A percentile compares a stretch with the other conserved stretches of the same genome.
Conservation (phyloP, 2,329 filamentous ascomycete genomes). For the Metarhizium humberi region DNA sequence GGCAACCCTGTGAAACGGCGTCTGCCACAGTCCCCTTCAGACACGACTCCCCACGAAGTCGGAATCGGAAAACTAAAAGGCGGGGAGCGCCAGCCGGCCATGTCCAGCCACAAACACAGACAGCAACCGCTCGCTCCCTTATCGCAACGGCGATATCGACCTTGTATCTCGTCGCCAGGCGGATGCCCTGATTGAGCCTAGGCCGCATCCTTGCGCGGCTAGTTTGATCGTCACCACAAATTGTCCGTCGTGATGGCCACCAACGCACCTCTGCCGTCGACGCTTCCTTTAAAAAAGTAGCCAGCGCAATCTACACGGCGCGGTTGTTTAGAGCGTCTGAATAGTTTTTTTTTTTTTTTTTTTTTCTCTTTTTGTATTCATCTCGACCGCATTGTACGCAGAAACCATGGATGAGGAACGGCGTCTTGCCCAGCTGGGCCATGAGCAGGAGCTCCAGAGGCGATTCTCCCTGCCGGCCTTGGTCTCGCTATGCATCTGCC, state of each 20-base stretch:
- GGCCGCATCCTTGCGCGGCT: too few relatives aligned
- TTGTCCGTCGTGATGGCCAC: too few relatives aligned
- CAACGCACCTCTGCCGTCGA: too few relatives aligned
- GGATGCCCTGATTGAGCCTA: too few relatives aligned
- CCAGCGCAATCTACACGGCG: neutral
- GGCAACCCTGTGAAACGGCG: neutral
- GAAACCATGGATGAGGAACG: constrained; percentile 10
- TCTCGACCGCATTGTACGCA: neutral
- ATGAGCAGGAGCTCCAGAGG: constrained; percentile 19
- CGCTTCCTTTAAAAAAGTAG: neutral
- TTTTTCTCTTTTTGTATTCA: too few relatives aligned
- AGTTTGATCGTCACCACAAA: neutral
- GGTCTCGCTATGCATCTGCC: constrained; percentile 31
- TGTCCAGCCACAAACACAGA: too few relatives aligned
- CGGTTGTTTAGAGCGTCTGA: too few relatives aligned
- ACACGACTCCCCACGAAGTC: neutral
- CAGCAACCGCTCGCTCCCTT: too few relatives aligned
- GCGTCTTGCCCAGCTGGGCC: constrained; percentile 18
- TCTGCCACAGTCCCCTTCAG: neutral
- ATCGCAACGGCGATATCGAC: too few relatives aligned
- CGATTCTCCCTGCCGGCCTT: constrained; percentile 34
- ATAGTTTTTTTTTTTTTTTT: too few relatives aligned
- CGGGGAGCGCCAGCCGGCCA: neutral
- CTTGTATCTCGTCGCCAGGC: too few relatives aligned
- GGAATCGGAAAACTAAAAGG: neutral